Evolutionary conservation across 192 early-diverging fungal genomes (phyloP), one percentile per base, ranked within the genome.

Genomic region (Entomortierella beljakovae): DNA sequence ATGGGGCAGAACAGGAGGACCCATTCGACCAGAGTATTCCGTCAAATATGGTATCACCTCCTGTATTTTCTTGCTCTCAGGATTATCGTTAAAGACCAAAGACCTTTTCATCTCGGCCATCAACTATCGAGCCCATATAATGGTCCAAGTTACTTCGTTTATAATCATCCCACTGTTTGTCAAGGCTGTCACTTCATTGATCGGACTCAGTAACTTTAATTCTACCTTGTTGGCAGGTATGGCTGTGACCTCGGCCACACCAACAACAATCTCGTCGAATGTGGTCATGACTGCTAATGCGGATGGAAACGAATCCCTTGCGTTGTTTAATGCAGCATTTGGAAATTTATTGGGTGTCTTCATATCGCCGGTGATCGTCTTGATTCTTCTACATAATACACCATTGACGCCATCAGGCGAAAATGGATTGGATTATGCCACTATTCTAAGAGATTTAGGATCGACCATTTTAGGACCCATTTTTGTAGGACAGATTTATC

Each of bases 251-350:
- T 87, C 86, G 15, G 80, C 84, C 9, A 90, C 87, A 5, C 92
- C 92, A 0, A 93, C 92, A 1, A 93, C 92, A 7, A 88, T 93
- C 50, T 90, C 90, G 3, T 93, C 92, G 18, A 93, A 93, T 70
- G 90, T 91, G 8, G 85, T 93, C 61, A 93, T 93, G 92, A 93
- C 92, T 20, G 87, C 87, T 62, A 87, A 89, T 50, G 89, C 90
- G 33, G 51, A 67, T 23, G 92, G 92, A 23, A 91, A 87, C 59
- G 92, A 92, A 57, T 85, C 90, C 37, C 71, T 83, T 52, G 87
- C 92, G 29, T 55, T 92, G 28, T 88, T 88, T 65, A 91, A 91
- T 76, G 88, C 89, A 23, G 90, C 91, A 3, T 61, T 92, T 16
- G 92, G 92, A n/a, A 92, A 90, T 75, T 70, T 93, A 49, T 64